A percentile compares a stretch with the other conserved stretches of the same genome.
Evolutionary conservation across 78 protist species (phyloP).

Genomic region (Thecamonas trahens): DNA sequence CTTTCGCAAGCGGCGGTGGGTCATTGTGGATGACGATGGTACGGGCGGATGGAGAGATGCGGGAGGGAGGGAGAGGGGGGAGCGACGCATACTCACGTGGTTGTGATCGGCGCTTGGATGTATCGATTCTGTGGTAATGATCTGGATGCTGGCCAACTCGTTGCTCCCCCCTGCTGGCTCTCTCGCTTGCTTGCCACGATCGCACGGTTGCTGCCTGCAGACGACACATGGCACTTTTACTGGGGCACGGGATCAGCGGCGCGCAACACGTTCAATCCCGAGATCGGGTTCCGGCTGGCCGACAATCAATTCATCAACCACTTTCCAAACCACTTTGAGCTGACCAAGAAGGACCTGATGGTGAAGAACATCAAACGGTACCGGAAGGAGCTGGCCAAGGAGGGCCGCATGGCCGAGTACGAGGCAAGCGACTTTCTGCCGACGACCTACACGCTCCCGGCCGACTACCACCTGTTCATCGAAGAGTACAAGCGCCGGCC

Average conservation of each 20-base stretch:
- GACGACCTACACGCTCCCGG: constrained; percentile 45
- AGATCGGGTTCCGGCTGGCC: neutral
- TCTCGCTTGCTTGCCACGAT: neutral
- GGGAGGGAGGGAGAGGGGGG: neutral
- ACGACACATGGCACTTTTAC: neutral
- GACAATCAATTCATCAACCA: constrained; percentile 36
- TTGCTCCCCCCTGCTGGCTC: too few species aligned
- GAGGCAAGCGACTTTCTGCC: constrained; percentile 35
- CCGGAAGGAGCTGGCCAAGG: constrained; percentile 5
- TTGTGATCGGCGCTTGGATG: too few species aligned
- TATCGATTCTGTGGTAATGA: too few species aligned
- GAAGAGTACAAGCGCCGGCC: constrained; percentile 50
- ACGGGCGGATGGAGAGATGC: neutral
- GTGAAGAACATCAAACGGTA: constrained; percentile 51
- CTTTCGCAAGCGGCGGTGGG: neutral
- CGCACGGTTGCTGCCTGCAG: neutral
- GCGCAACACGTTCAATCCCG: neutral
- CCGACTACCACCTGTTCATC: constrained; percentile 58
- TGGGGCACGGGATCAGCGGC: neutral
- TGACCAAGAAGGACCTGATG: constrained; percentile 60
- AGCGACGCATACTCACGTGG: neutral
- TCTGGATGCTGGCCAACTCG: too few species aligned
- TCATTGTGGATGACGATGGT: neutral
- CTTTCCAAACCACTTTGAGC: constrained; percentile 61
- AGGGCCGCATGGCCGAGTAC: neutral